Conservation (phyloP, 176 grass and related monocot genomes). For the Oryza meridionalis region DNA sequence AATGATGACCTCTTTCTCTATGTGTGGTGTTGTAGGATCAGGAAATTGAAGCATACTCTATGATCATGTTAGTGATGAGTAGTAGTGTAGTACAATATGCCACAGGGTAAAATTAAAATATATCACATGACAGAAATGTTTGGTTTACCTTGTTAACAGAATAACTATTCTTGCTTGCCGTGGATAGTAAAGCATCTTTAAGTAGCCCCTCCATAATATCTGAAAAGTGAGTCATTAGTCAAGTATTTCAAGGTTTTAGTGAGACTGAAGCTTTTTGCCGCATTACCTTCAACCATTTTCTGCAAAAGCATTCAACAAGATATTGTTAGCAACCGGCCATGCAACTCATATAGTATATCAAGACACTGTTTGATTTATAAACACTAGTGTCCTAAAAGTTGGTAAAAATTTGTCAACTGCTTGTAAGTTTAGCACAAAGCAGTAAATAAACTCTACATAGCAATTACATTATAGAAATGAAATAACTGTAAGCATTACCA, state of each 20-base stretch:
- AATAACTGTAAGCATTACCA: constrained; percentile 42
- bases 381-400: neutral
- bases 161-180: constrained; percentile 73
- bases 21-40: constrained; percentile 45
- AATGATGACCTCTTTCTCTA: constrained; percentile 62
- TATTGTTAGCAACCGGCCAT: constrained; percentile 23
- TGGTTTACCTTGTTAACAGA: constrained; percentile 74
- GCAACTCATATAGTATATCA: constrained; percentile 21
- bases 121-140: constrained; percentile 17
- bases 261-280: neutral
- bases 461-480: constrained; percentile 19
- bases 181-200: constrained; percentile 70
- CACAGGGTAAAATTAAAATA: neutral
- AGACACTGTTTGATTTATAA: constrained; percentile 30
- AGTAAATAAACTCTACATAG: neutral
- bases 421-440: constrained; percentile 16
- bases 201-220: constrained; percentile 87
- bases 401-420: neutral
- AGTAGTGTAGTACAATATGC: constrained; percentile 1
- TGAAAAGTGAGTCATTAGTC: constrained; percentile 42
- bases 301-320: constrained; percentile 58
- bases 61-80: constrained; percentile 28
- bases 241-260: constrained; percentile 32
- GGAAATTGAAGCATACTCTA: constrained; percentile 21
- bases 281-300: constrained; percentile 84